Evolutionary conservation across 2,329 filamentous ascomycete species (phyloP).

Genomic region (Colletotrichum scovillei): DNA sequence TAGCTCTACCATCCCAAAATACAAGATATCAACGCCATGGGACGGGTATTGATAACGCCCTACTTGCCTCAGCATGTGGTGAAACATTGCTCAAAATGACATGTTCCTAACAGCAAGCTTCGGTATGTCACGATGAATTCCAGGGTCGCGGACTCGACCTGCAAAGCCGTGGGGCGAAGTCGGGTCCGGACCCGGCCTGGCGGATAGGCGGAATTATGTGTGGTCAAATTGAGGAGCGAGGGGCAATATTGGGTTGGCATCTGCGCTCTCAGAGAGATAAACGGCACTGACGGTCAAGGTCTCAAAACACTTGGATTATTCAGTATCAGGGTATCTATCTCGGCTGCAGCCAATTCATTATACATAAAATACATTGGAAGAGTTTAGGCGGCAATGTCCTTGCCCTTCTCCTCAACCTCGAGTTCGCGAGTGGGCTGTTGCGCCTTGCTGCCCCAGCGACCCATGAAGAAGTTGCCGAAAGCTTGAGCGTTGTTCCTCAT

Average conservation of each 20-base stretch:
- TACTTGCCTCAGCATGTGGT: too few relatives aligned
- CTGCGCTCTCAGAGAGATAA: not conserved
- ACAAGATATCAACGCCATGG: too few relatives aligned
- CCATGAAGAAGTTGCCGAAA: constrained; percentile 14
- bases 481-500: constrained; percentile 34
- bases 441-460: constrained; percentile 3
- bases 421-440: not conserved
- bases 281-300: not conserved
- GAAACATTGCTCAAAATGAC: too few relatives aligned
- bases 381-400: not conserved
- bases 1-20: too few relatives aligned
- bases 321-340: constrained; percentile 12
- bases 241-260: not conserved
- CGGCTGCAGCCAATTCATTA: not conserved
- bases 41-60: too few relatives aligned
- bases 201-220: not conserved
- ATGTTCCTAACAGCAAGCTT: not conserved
- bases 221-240: not conserved
- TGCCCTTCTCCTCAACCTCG: not conserved
- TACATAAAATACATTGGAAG: not conserved
- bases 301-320: not conserved
- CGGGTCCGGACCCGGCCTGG: not conserved
- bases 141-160: not conserved
- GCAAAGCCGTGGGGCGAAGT: not conserved
- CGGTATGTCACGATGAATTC: not conserved